Percentiles rank a stretch among this genome's conserved stretches.
Conservation (phyloP, 2,329 filamentous ascomycete species). For the Alternaria rosae region DNA sequence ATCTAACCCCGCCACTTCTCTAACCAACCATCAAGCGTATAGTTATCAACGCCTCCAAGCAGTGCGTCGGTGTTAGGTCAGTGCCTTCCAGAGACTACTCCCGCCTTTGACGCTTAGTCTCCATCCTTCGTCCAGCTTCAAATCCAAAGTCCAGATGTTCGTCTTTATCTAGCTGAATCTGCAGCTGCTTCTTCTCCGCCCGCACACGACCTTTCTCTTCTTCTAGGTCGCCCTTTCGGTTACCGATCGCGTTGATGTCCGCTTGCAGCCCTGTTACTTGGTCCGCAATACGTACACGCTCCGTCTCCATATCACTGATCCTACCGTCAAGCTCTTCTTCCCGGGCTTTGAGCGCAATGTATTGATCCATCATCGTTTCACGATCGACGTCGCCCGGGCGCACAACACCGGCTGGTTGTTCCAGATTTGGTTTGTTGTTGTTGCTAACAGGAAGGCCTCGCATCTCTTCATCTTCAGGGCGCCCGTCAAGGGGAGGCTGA, state of each 20-base stretch:
- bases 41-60: background rate
- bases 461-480: background rate
- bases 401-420: background rate
- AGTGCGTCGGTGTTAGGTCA: background rate
- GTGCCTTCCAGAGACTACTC: background rate
- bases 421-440: background rate
- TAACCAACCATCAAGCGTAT: background rate
- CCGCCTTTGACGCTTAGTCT: constrained; percentile 1
- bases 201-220: background rate
- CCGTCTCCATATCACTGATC: background rate
- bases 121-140: constrained; percentile 9
- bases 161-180: background rate
- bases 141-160: constrained; percentile 11
- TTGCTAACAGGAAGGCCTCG: background rate
- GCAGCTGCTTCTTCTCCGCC: background rate
- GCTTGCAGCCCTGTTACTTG: background rate
- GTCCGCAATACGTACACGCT: background rate
- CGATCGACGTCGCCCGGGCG: background rate
- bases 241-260: background rate
- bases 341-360: background rate
- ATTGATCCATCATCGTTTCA: constrained; percentile 5
- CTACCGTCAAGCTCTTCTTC: constrained; percentile 5
- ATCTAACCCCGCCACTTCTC: background rate
- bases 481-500: background rate
- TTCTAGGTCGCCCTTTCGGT: background rate